Evolutionary conservation across 2,329 filamentous ascomycete genomes (phyloP).

Genomic region (Amauroascus verrucosus): DNA sequence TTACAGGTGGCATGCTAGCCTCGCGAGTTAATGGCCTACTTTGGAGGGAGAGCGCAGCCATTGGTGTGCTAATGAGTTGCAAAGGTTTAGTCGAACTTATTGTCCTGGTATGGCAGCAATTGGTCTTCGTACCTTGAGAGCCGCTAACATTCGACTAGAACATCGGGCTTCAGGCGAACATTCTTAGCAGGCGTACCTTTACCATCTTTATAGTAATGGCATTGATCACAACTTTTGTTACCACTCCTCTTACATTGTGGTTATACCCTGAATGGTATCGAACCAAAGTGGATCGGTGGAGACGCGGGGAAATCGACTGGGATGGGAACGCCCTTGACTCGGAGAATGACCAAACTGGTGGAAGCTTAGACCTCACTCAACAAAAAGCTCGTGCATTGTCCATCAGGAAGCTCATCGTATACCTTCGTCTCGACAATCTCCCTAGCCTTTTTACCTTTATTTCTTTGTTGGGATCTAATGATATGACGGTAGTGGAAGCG

Average conservation of each 20-base stretch:
- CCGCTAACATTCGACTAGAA: constrained; percentile 40
- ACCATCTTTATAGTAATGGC: constrained; percentile 96
- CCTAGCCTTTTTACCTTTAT: constrained; percentile 72
- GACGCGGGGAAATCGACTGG: constrained; percentile 85
- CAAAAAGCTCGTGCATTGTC: constrained; percentile 44
- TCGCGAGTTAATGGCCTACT: constrained; percentile 65
- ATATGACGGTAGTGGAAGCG: constrained; percentile 27
- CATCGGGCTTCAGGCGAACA: constrained; percentile 73
- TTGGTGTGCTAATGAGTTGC: constrained; percentile 89
- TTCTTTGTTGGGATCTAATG: constrained; percentile 59
- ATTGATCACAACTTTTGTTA: constrained; percentile 71
- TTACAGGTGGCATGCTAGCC: constrained; percentile 69
- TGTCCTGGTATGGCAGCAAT: constrained; percentile 56
- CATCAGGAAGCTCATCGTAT: constrained; percentile 61
- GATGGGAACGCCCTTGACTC: constrained; percentile 48
- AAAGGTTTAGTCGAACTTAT: constrained; percentile 93
- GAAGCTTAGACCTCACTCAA: constrained; percentile 32
- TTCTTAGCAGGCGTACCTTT: constrained; percentile 70
- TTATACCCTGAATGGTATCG: constrained; percentile 73
- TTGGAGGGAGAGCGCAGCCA: constrained; percentile 82
- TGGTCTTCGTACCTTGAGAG: neutral
- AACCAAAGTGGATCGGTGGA: constrained; percentile 62
- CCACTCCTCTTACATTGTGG: constrained; percentile 62
- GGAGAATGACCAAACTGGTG: constrained; percentile 34
- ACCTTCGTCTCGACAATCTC: constrained; percentile 74